phyloP scores from a whole-genome alignment of 352 stramenopile genomes.

The Pythium utonaiense region DNA sequence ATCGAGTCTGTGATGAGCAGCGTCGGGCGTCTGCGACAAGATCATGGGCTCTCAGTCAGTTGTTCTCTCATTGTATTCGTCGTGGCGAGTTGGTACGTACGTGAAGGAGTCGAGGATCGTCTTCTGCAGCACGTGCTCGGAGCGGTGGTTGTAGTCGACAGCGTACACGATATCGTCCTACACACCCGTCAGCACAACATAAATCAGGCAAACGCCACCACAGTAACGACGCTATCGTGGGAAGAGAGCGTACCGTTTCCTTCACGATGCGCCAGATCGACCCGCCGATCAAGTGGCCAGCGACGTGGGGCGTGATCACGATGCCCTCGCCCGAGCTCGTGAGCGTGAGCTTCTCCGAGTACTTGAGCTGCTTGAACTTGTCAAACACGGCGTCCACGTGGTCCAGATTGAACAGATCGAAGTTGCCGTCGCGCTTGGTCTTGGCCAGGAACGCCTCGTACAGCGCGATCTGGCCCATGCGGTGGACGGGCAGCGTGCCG shows the following conservation, averaged over 20 bases:
- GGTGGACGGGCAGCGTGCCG: conserved; percentile 92
- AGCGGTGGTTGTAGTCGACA: conserved; percentile 92
- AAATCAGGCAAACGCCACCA: neutral
- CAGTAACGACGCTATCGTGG: neutral
- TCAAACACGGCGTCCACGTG: conserved; percentile 93
- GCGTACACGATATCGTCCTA: conserved; percentile 92
- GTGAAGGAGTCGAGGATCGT: conserved; percentile 93
- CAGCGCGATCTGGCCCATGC: conserved; percentile 96
- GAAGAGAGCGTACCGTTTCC: conserved; percentile 72
- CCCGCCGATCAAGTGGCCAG: conserved; percentile 93
- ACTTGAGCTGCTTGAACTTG: conserved; percentile 93
- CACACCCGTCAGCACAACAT: neutral
- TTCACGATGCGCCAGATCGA: conserved; percentile 94
- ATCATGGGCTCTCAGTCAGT: conserved; percentile 1
- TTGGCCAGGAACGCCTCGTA: conserved; percentile 94
- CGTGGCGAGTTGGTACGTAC: too few species aligned
- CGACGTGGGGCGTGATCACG: conserved; percentile 92
- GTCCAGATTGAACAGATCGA: conserved; percentile 90
- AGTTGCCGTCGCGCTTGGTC: conserved; percentile 89
- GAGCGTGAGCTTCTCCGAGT: conserved; percentile 91
- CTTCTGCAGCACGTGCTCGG: conserved; percentile 93
- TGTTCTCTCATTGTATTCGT: too few species aligned
- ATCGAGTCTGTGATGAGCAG: conserved; percentile 89
- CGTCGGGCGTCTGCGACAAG: conserved; percentile 75
- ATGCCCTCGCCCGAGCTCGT: conserved; percentile 85